These are phyloP conservation scores for Paramecium biaurelia DNA, from an alignment of 73 alveolate species.

Conservation along the genomic window DNA sequence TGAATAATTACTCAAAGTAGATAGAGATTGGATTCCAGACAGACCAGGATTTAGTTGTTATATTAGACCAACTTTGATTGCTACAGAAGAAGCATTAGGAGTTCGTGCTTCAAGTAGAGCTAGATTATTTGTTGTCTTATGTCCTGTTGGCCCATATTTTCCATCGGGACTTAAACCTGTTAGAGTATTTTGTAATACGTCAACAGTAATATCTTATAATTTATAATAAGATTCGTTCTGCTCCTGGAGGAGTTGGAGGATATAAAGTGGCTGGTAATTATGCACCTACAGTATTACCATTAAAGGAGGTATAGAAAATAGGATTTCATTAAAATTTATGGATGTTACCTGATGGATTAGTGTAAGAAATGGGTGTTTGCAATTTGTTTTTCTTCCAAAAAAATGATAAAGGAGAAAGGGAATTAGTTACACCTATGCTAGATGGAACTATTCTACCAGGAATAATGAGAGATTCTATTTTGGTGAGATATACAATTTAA, in stretches of 20 bases:
- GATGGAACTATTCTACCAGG: conserved; percentile 84
- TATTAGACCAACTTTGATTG: conserved; percentile 87
- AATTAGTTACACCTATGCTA: conserved; percentile 78
- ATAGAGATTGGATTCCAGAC: conserved; percentile 84
- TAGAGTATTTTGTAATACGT: conserved; percentile 70
- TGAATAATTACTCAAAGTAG: conserved; percentile 71
- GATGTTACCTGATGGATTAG: conserved; percentile 73
- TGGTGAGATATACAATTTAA: neutral
- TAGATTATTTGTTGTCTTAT: conserved; percentile 71
- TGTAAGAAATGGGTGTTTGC: conserved; percentile 56
- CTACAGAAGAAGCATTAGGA: conserved; percentile 80
- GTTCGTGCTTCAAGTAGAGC: conserved; percentile 73
- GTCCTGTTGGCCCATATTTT: conserved; percentile 91
- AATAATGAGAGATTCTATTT: conserved; percentile 73
- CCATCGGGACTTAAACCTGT: conserved; percentile 81
- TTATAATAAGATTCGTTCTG: conserved; percentile 66
- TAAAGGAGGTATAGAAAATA: conserved; percentile 65
- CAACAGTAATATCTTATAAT: conserved; percentile 9
- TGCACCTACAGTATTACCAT: conserved; percentile 79
- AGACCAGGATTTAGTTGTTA: conserved; percentile 76
- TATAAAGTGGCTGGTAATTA: conserved; percentile 79
- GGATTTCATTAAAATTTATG: conserved; percentile 84
- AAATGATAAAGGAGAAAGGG: conserved; percentile 69
- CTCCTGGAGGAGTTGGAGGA: conserved; percentile 85
- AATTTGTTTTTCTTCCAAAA: conserved; percentile 66